phyloP scores from a whole-genome alignment of 805 yeast genomes.

The Nakazawaea wyomingensis region DNA sequence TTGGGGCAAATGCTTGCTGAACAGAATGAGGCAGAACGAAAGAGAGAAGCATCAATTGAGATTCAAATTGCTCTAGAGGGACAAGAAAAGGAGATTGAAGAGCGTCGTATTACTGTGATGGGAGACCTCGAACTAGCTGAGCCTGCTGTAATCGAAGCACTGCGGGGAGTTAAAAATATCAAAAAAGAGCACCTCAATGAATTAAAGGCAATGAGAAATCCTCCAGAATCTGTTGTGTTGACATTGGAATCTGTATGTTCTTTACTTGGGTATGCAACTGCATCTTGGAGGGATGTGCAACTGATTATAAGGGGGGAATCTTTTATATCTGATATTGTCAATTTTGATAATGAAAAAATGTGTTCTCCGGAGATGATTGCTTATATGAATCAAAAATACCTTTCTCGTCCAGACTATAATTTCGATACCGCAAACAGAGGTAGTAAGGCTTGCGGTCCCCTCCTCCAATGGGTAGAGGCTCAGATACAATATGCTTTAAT shows the following conservation, averaged over 20 bases:
- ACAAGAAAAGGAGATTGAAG: conserved; percentile 58
- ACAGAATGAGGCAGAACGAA: conserved; percentile 90
- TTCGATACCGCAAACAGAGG: conserved; percentile 79
- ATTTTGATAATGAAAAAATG: conserved; percentile 58
- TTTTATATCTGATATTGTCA: conserved; percentile 77
- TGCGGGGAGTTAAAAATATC: conserved; percentile 84
- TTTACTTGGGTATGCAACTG: conserved; percentile 64
- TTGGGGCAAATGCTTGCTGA: conserved; percentile 72
- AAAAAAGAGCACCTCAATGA: conserved; percentile 91
- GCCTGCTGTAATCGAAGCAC: conserved; percentile 82
- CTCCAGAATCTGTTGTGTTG: conserved; percentile 81
- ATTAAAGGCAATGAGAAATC: conserved; percentile 81
- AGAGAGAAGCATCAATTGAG: conserved; percentile 76
- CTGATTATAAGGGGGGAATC: conserved; percentile 77
- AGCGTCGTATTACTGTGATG: conserved; percentile 49
- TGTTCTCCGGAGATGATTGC: conserved; percentile 48
- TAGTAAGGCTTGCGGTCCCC: conserved; percentile 92
- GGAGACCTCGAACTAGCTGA: conserved; percentile 70
- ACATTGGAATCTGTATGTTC: conserved; percentile 86
- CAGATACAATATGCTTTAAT: conserved; percentile 76
- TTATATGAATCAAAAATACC: conserved; percentile 53
- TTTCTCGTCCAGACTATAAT: conserved; percentile 59
- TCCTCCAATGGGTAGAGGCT: conserved; percentile 83
- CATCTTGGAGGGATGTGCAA: conserved; percentile 80
- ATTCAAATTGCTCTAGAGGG: conserved; percentile 63